These are phyloP conservation scores for Larix kaempferi DNA, from an alignment of 75 land plant species.

Conservation along the genomic window DNA sequence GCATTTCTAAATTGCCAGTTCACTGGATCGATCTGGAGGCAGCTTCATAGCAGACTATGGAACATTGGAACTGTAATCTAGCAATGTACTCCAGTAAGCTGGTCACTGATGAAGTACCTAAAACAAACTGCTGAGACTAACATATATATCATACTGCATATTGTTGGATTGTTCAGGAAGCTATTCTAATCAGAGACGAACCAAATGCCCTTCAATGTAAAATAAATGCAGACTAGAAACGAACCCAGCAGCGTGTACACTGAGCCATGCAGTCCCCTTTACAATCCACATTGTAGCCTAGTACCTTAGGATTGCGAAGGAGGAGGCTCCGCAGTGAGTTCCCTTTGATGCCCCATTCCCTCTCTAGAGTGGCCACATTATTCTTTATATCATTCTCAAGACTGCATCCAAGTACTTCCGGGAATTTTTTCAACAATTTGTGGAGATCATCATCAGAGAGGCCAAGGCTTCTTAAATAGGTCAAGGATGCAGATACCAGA, in stretches of 20 bases:
- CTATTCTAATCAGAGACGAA: too few relatives aligned
- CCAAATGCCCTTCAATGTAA: too few relatives aligned
- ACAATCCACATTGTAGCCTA: conserved; percentile 95
- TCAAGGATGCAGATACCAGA: conserved; percentile 39
- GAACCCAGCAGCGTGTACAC: conserved; percentile 97
- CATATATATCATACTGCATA: too few relatives aligned
- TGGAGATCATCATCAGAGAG: conserved; percentile 65
- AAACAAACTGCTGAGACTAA: too few relatives aligned
- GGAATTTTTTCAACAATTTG: conserved; percentile 82
- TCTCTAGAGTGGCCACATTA: conserved; percentile 65
- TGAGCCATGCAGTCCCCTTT: conserved; percentile 91
- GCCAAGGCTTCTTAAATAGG: conserved; percentile 53
- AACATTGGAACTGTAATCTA: too few relatives aligned
- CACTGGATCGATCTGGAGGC: too few relatives aligned
- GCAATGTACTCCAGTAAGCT: too few relatives aligned
- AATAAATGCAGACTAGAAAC: conserved; percentile 45
- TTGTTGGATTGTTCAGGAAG: too few relatives aligned
- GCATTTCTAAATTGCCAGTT: too few relatives aligned
- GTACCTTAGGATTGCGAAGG: conserved; percentile 82
- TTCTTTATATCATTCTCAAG: conserved; percentile 62
- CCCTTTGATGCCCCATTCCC: conserved; percentile 86
- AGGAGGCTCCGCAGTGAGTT: conserved; percentile 66
- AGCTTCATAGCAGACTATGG: too few relatives aligned
- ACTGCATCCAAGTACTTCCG: conserved; percentile 84
- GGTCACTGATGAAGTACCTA: too few relatives aligned